Base-by-base conservation (phyloP, 2,329 filamentous ascomycete species). In the Neofusicoccum sp. region DNA sequence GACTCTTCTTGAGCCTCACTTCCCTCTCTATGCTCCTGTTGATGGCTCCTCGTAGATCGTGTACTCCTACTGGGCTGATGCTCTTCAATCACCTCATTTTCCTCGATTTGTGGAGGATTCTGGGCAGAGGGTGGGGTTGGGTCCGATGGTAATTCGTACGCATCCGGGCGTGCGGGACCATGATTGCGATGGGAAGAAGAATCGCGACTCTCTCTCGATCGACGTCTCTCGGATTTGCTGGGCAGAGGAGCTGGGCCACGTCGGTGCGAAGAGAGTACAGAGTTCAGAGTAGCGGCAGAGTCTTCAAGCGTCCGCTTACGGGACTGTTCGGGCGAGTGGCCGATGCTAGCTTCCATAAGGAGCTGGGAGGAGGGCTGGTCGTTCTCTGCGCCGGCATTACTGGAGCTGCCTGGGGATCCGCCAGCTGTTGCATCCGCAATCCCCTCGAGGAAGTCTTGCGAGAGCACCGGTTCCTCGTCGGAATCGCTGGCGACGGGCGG, bases 381-480 rank as follows among this genome's bases (percentile, higher is more conserved):
- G 26, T 54, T 36, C 6, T 38, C 12, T 1, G 24, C 48, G 14
- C 30, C 12, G 5, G 14, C 3, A 2, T 24, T 38, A n/a, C 33
- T 36, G 9, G 47, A 38, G 16, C 28, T 34, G 9, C 2, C 8
- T 3, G 33, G 14, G 1, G 38, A 11, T 9, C n/a, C 11, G 8
- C 14, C 20, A n/a, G 14, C 20, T 20, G 20, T 20, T 20, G 20
- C 14, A 26, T 56, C 14, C 1, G 51, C 2, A 9, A 56, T 20
- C n/a, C 51, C 51, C 3, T 44, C 26, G n/a, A 56, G 51, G 6
- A 56, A 56, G 38, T 56, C 51, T 6, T n/a, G n/a, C 28, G 43
- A 43, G 6, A 56, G 40, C 6, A 56, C 24, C 28, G 20, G 20
- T 20, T 56, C 51, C 26, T 43, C 9, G 6, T 40, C 49, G 51